Conservation (phyloP, 2,329 filamentous ascomycete species). For the Dactylellina leptospora region DNA sequence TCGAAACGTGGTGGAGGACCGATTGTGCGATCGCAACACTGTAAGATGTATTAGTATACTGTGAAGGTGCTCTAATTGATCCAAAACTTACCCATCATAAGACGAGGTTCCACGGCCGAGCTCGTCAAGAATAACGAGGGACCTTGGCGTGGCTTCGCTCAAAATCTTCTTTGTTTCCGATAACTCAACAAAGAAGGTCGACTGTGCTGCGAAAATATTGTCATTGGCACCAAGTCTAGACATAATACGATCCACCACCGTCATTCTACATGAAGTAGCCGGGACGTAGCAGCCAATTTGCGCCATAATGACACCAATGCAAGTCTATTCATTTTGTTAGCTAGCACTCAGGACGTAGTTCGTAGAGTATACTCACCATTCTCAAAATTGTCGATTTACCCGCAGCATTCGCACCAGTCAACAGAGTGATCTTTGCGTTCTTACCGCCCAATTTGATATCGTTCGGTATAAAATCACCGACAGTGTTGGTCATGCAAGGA, state of each 20-base stretch:
- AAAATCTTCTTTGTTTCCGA: constrained; percentile 98
- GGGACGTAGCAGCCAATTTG: constrained; percentile 95
- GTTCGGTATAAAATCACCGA: constrained; percentile 96
- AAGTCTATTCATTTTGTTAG: constrained; percentile 69
- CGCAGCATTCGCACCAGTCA: constrained; percentile 95
- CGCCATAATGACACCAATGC: constrained; percentile 94
- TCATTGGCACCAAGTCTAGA: constrained; percentile 96
- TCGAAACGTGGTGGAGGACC: constrained; percentile 93
- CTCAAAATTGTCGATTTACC: constrained; percentile 95
- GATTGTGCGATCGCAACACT: constrained; percentile 93
- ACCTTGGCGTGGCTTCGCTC: constrained; percentile 89
- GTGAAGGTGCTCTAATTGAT: background rate
- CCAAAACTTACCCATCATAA: constrained; percentile 72
- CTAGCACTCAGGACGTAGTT: background rate
- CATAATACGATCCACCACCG: constrained; percentile 97
- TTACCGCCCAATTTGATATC: constrained; percentile 86
- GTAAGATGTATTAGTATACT: constrained; percentile 19
- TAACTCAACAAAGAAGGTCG: constrained; percentile 96
- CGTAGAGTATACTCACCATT: constrained; percentile 71
- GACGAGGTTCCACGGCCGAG: constrained; percentile 92
- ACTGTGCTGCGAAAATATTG: constrained; percentile 98
- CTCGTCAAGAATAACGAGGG: constrained; percentile 95
- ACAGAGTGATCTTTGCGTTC: constrained; percentile 81
- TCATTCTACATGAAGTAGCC: constrained; percentile 80
- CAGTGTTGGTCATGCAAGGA: constrained; percentile 84